Conservation (phyloP, 129 eudicot genomes). For the Lonicera japonica region DNA sequence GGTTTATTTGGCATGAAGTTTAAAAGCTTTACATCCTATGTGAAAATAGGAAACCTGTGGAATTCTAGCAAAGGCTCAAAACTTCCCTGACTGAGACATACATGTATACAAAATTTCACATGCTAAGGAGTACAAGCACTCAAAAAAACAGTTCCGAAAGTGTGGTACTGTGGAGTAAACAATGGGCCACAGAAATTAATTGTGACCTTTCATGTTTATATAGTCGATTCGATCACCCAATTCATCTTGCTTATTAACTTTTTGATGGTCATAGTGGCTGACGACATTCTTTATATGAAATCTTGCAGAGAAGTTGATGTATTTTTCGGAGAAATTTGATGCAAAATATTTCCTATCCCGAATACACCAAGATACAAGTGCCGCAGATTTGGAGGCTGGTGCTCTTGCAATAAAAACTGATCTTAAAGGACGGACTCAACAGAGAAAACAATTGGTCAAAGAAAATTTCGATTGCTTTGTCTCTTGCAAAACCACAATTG, state of each 20-base stretch:
- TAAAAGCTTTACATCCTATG: not conserved
- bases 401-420: slow-evolving; percentile 81
- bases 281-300: slow-evolving; percentile 14
- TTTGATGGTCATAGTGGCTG: slow-evolving; percentile 5
- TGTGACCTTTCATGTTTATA: too few species aligned
- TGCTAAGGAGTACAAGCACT: not conserved
- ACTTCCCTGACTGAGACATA: too few species aligned
- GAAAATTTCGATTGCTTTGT: slow-evolving; percentile 99
- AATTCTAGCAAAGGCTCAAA: too few species aligned
- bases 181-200: too few species aligned
- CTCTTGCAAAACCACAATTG: slow-evolving; percentile 98
- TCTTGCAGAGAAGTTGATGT: slow-evolving; percentile 74
- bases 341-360: slow-evolving; percentile 83
- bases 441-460: slow-evolving; percentile 87
- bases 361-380: slow-evolving; percentile 84
- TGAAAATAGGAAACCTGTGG: too few species aligned
- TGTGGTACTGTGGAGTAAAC: too few species aligned
- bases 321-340: slow-evolving; percentile 87
- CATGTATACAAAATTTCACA: too few species aligned
- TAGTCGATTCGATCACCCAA: too few species aligned
- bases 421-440: slow-evolving; percentile 82
- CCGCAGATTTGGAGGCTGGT: slow-evolving; percentile 92
- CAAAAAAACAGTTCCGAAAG: too few species aligned
- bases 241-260: too few species aligned
- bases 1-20: not conserved